Evolutionary conservation across 176 grass and related monocot genomes (phyloP), one percentile per base, ranked within the genome.

Genomic region (Lolium rigidum): DNA sequence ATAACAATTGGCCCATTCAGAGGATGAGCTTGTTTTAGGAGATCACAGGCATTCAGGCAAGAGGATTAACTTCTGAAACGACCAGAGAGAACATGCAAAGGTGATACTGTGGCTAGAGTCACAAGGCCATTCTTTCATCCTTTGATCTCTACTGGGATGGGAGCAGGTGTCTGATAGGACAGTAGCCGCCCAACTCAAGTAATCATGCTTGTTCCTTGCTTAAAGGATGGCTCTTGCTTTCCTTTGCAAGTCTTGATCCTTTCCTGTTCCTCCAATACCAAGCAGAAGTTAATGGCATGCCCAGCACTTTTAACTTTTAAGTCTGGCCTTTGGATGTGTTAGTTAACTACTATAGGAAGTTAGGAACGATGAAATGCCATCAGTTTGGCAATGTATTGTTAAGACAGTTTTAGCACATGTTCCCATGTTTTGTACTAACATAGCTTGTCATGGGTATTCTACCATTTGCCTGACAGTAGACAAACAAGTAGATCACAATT

Each of bases 231-330:
- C 35, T 37, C 9, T 87, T 83, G 56, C 89, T 83, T 78, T 74
- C 39, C 50, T 74, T 84, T 90, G 22, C 65, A 51, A 68, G 58
- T 78, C 74, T 87, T 80, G 75, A 75, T 90, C 80, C 81, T 76
- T 87, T 87, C 85, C 37, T 90, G 80, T 90, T 90, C 67, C 74
- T 90, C 80, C 25, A 55, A 41, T 83, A 48, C 28, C 65, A 80
- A 87, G 66, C 84, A 87, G 49, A 21, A 79, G 38, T 10, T 79
- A 71, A 86, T 78, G 74, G 74, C 66, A 44, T 83, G 22, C 49
- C 37, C 22, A 46, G 22, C 18, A 62, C 78, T 61, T 77, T 63
- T 77, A 39, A 64, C 70, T 52, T 74, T 72, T 17, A 38, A 54
- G 64, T 48, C 39, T 77, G 77, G 70, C 38, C 28, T 49, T 10